Evolutionary conservation across 441 rosid genomes (phyloP), one percentile per base, ranked within the genome.

Genomic region (Euphorbia celastroides): DNA sequence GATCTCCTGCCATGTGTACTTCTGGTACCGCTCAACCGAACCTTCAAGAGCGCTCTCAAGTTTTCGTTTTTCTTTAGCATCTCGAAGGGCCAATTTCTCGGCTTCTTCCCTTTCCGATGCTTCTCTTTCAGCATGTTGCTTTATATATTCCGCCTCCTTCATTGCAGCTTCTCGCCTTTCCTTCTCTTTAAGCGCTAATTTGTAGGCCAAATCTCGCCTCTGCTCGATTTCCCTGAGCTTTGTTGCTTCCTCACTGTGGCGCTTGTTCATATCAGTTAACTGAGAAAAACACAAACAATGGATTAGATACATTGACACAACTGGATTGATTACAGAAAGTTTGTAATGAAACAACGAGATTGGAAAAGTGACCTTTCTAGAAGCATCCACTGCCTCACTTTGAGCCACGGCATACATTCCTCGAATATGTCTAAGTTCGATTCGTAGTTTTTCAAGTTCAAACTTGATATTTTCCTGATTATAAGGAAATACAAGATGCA

Each of bases 391-490:
- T 52, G 89, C 78, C 79, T 89, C 97, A 66, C 74, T 85, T 69
- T 84, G 92, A 77, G 95, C 93, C 52, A 78, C 36, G 1, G 93
- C 92, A 70, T 88, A 83, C 78, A 89, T 82, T 46, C 90, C 92
- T 60, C 79, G 90, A 71, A 73, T 81, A 13, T 89, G 92, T 75
- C 93, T 89, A 46, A 93, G 95, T 72, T 91, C 95, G 74, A 69
- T 78, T 78, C 89, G 91, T 66, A 93, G 84, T 82, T 88, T 91
- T 79, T 82, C 85, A 63, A 93, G 67, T 90, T 93, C 99, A 68
- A 83, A 86, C 80, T 75, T 77, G 52, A 87, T 62, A 61, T 78
- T 74, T 61, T 31, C 80, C 97, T 92, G 87, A 55, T n/a, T 28
- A 66, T 66, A 17, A 12, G 60, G 66, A 75, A 65, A 48, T 12